Evolutionary conservation across 164 flowering plant species (phyloP), one percentile per base, ranked within the genome.

Genomic region (Akebia trifoliata): DNA sequence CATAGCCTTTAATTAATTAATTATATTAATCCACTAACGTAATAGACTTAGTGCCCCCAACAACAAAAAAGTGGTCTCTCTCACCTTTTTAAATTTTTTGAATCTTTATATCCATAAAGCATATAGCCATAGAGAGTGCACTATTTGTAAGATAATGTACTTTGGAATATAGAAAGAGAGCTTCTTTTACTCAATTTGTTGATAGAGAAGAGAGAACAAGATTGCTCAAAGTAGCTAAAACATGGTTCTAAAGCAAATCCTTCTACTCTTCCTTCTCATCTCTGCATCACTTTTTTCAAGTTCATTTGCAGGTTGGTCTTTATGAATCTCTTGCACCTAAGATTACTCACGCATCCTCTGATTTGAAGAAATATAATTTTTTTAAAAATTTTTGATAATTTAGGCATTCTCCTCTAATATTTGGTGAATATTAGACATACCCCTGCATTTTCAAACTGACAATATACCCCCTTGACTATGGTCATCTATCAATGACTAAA

Each of bases 271-370:
- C 56, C 71, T 84, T 53, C 61, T 86, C 65, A 46, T 81, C 65
- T 71, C 79, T 34, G 78, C 78, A n/a, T 67, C 76, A 26, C 62
- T 80, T 35, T 46, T 80, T 30, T 71, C 83, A 57, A 59, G 80
- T 59, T 76, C 85, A 50, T 61, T 59, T 65, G 83, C 95, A 80
- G 91, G 91, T 80, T 37, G 40, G 68, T 63, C n/a, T n/a, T n/a
- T n/a, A n/a, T n/a, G n/a, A n/a, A n/a, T n/a, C n/a, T n/a, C n/a
- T n/a, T n/a, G n/a, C n/a, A n/a, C n/a, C n/a, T n/a, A n/a, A n/a
- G n/a, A n/a, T n/a, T n/a, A n/a, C n/a, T n/a, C n/a, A n/a, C n/a
- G n/a, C n/a, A n/a, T n/a, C n/a, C n/a, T n/a, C n/a, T n/a, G n/a
- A n/a, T n/a, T n/a, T n/a, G n/a, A n/a, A n/a, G n/a, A n/a, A n/a